Evolutionary conservation across 23 red algal species (phyloP), one percentile per base, ranked within the genome.

Genomic region (Gracilaria vermiculophylla): DNA sequence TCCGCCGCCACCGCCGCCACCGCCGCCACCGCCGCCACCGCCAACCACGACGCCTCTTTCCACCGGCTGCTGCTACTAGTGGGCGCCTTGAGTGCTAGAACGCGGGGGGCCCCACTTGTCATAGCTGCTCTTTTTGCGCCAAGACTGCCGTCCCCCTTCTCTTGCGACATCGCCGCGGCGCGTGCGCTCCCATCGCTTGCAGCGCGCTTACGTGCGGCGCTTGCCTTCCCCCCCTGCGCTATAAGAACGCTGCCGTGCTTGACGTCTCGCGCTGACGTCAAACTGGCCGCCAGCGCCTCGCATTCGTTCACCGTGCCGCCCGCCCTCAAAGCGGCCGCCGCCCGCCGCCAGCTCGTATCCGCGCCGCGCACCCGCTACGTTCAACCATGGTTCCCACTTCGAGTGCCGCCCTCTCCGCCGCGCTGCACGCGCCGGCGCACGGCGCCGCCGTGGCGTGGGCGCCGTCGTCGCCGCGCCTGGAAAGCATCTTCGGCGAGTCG

Each of bases 391-490:
- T 48, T 25, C 31, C 36, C 1, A 62, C 76, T 28, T 29, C 35
- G 9, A 41, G 25, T 33, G 53, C 76, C 51, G 48, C 50, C 6
- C 23, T 61, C 36, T 14, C 37, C 76, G 21, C 53, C 27, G 28
- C 40, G 33, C 65, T 33, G 8, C 19, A 35, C 65, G 34, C 42
- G 21, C 42, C 19, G 34, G 19, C 25, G 34, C 65, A 35, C 20
- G 7, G 7, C 21, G 32, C 14, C 58, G 19, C 58, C 9, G 16
- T 17, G 7, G 58, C 77, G 23, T 48, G 17, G 28, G 29, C 29
- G 54, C 25, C 78, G 43, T 32, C 58, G 10, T 70, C 80, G n/a
- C 61, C 80, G 40, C 55, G 55, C 29, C 19, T 60, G n/a, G 55
- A 28, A 20, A 60, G 23, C 23, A 27, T 60, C 2, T 60, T 60